Evolutionary conservation across 495 filamentous ascomycete species (phyloP), one percentile per base, ranked within the genome.

Genomic region (Neurospora sp.): DNA sequence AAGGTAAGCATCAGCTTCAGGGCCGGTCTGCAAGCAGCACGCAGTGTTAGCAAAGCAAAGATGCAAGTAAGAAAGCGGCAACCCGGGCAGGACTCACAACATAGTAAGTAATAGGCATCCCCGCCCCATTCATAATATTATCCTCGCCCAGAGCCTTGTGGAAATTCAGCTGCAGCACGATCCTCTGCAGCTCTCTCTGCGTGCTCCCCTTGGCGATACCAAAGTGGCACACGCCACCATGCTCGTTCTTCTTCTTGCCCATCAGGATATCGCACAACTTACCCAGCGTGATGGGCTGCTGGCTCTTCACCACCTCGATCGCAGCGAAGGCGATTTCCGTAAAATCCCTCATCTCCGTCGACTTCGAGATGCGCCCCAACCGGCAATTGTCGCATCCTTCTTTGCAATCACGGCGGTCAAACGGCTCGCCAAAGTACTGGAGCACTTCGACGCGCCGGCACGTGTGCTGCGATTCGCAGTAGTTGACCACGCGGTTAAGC

Each of bases 401-500:
- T 35, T 88, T 85, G 80, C 96, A 99, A 46, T 92, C 83, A 12
- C 90, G 86, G 48, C 84, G 84, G 10, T 86, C 83, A 77, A 97
- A 98, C 5, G 83, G 79, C 80, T 99, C 96, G 42, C 91, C 93
- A 81, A 99, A 99, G 79, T 99, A 98, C 5, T 86, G 88, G 35
- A 99, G 88, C 22, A 99, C 89, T 80, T 98, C 92, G 2, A 92
- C 91, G 53, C 96, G 86, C 44, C 96, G 88, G 77, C 96, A 99
- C 74, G 96, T 91, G 72, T 86, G 89, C 73, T 85, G 85, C 80
- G 97, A 97, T 77, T 97, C 93, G 81, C 94, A 98, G 74, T 91
- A 98, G 73, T 91, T 88, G 2, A 93, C 85, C 65, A 99, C 92
- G 39, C 89, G 90, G 69, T 89, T 87, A 20, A 99, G 85, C 94